Evolutionary conservation across 2,329 filamentous ascomycete species (phyloP), one percentile per base, ranked within the genome.

Genomic region (Metarhizium guizhouense): DNA sequence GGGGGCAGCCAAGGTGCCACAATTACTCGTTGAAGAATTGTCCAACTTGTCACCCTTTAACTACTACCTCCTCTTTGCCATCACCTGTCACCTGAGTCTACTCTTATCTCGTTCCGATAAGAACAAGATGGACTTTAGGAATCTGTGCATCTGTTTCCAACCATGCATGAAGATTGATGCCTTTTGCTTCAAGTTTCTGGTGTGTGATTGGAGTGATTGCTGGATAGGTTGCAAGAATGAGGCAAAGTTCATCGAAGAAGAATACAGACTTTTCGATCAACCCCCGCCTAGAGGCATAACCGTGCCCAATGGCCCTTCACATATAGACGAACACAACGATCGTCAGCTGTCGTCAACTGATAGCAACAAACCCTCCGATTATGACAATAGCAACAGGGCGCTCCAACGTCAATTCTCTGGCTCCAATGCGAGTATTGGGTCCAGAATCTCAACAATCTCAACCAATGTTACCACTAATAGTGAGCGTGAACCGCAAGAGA

Each of bases 101-200:
- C 80, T 97, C 10, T 85, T 96, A 63, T 91, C 90, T 1, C 93
- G 95, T 70, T 88, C 91, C 29, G 90, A 95, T 61, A 92, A 93
- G 76, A 97, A 96, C 80, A 96, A 95, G 76, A 97, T 97, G 93
- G 90, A 95, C 68, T 96, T 93, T 68, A 85, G 90, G 67, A 96
- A 96, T 62, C 77, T 97, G 29, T 95, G 91, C 73, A 95, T 96
- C 63, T 97, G 93, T 74, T 96, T 96, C 72, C 91, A 96, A 71
- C 93, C 93, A 3, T 95, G 91, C 71, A 90, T 97, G 82, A 95
- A 93, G 73, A 94, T 97, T 57, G 93, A 97, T 65, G 86, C 86
- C 1, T 95, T 93, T 69, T 95, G 90, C 69, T 97, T 97, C 79
- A 90, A 92, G 65, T 96, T 96, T 61, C 78, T 97, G 13, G 92